Base-by-base conservation (phyloP, 163 green algal genomes). In the Chlorella variabilis region DNA sequence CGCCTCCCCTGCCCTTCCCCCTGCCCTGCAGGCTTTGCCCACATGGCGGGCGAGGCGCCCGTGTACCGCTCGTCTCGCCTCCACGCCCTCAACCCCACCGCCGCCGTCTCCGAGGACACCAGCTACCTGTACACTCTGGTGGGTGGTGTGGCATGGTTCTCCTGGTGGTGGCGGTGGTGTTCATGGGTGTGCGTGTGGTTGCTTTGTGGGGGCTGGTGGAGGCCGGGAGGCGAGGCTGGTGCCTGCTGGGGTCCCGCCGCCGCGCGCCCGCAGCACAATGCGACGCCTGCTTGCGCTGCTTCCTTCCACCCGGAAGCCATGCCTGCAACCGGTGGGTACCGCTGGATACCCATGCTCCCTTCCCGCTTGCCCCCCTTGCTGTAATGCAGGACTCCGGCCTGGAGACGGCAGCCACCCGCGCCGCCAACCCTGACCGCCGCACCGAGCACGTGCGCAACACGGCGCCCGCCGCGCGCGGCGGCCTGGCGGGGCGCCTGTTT, bases 381-480 rank as follows among this genome's bases (percentile, higher is more conserved):
- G n/a, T n/a, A 54, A 11, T 54, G 54, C 71, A 85, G 80, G 84
- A 89, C 39, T 85, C 66, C 38, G 81, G 81, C 17, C 3, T 18
- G 21, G 42, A 70, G 41, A 81, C 84, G n/a, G 63, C 84, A 36
- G 79, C 79, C 58, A 61, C 79, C 4, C 59, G 61, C 25, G 84
- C 79, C 36, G 78, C 84, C 13, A 71, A 88, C 67, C 84, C 84
- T 20, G 27, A 84, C 78, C 45, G 33, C 15, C 27, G 31, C 54
- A 61, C 66, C 29, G 85, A 89, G 77, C 63, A 78, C 62, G 80
- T 89, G 49, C 80, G 85, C 59, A 89, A 89, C 80, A 85, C 81
- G 11, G 42, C 23, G n/a, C 33, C 67, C 25, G 71, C 29, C 25
- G 7, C 61, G 34, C 36, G 49, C 31, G 65, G 42, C 65, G 54